Evolutionary conservation across 495 filamentous ascomycete genomes (phyloP), one percentile per base, ranked within the genome.

Genomic region (Penicilliopsis zonata): DNA sequence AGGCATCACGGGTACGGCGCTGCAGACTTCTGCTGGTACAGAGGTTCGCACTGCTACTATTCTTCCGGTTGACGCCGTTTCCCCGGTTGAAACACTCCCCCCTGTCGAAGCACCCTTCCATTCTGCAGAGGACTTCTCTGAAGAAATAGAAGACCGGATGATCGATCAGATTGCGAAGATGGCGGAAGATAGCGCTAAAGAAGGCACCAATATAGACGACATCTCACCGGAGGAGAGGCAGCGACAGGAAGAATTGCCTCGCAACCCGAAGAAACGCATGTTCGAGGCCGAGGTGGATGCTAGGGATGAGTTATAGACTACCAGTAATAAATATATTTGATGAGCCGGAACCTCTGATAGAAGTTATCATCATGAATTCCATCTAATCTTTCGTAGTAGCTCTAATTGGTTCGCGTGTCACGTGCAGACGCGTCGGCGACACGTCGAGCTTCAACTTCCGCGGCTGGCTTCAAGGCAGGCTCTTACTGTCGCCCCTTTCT

Each of bases 251-350:
- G 64, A 69, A 34, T 41, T 50, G 14, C 62, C 68, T 30, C 59
- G 64, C 17, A 87, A 87, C 57, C 66, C 80, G 10, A 88, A 80
- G 63, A 94, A 93, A 59, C 63, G 83, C 51, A 81, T 88, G 74
- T 86, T 76, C 67, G 82, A 90, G 51, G 71, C 70, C 28, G 48
- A 57, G 21, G 50, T 59, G 27, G 53, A 57, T 4, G 37, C 46
- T 13, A 64, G 49, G 32, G 74, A 78, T 53, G 73, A 78, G 50
- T 46, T 78, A 43, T 78, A 65, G 47, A 45, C 12, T 23, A 17
- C 3, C 30, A 34, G 14, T 5, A 17, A 5, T 5, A 30, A 28
- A 8, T 24, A n/a, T 7, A 7, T 7, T n/a, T n/a, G n/a, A n/a
- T n/a, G n/a, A n/a, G n/a, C n/a, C n/a, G n/a, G n/a, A n/a, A n/a